phyloP scores from a whole-genome alignment of 192 early-diverging fungal species.

The Thamnidium elegans region DNA sequence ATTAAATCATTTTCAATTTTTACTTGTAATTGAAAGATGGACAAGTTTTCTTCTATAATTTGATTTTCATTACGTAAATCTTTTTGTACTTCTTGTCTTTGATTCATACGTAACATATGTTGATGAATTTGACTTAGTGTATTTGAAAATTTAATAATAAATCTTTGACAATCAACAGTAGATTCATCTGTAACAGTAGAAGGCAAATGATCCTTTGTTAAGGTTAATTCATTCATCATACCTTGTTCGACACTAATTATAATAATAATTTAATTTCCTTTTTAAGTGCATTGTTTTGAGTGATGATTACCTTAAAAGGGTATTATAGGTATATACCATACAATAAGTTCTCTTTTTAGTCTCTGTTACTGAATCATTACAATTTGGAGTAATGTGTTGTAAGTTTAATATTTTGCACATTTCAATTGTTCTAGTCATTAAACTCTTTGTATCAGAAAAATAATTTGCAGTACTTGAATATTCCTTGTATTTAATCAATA shows the following conservation, averaged over 20 bases:
- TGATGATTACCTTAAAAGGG: conserved; percentile 17
- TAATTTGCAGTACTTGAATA: neutral
- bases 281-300: neutral
- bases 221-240: neutral
- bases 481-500: conserved; percentile 6
- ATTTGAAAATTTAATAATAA: neutral
- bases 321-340: conserved; percentile 18
- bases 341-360: conserved; percentile 20
- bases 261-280: conserved; percentile 5
- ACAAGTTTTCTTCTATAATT: neutral
- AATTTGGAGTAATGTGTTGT: conserved; percentile 1
- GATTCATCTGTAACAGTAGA: neutral
- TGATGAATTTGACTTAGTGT: conserved; percentile 12
- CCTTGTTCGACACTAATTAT: conserved; percentile 20
- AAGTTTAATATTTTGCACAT: conserved; percentile 8
- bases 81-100: conserved; percentile 5
- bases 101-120: conserved; percentile 6
- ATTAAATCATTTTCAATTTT: conserved; percentile 3
- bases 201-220: neutral
- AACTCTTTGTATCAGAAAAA: conserved; percentile 7
- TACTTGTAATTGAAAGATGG: conserved; percentile 5
- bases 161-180: neutral
- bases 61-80: conserved; percentile 1
- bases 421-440: conserved; percentile 9
- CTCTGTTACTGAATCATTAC: conserved; percentile 6